Evolutionary conservation across 2,329 filamentous ascomycete genomes (phyloP), one percentile per base, ranked within the genome.

Genomic region (Orbilia brochopaga): DNA sequence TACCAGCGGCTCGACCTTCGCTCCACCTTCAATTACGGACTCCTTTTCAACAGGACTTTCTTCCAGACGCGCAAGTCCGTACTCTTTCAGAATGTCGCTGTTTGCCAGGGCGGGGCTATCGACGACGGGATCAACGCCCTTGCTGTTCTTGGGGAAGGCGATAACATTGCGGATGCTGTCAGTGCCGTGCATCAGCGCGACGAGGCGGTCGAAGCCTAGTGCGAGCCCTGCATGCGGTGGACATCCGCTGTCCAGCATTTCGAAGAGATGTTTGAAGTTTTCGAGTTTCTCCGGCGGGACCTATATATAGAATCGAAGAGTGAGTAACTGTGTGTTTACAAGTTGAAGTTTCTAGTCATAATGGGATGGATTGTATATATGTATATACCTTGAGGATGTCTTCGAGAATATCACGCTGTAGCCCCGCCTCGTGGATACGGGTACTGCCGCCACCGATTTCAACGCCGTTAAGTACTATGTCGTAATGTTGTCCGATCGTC

Each of bases 201-300:
- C 84, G 54, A 99, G 80, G 2, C 94, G 84, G 79, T 99, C 94
- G 78, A 97, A 96, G 0, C 94, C 94, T 15, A 99, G 82, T 0
- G 94, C 94, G 74, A 99, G 89, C 0, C 94, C 94, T 0, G 94
- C 92, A 78, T 99, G 94, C 0, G 94, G 95, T 11, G 94, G 94
- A 81, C 94, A 97, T 0, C 93, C 95, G 0, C 90, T 87, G 6
- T 86, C 83, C 6, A 99, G 83, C 0, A 92, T 92, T 74, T 90
- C 86, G 1, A 99, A 84, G 1, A 99, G 81, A 79, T 97, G 94
- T 1, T 86, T 82, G 78, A 99, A 99, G 74, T 95, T 90, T 7
- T 83, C 82, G n/a, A 97, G 81, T 1, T 90, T 85, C 66, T 86
- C 82, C 4, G 87, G 81, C 8, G 83, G 84, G 88, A 96, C 92